Percentiles rank a stretch among this genome's conserved stretches.
Conservation (phyloP, 169 alveolate species). For the Cryptosporidium viatorum region DNA sequence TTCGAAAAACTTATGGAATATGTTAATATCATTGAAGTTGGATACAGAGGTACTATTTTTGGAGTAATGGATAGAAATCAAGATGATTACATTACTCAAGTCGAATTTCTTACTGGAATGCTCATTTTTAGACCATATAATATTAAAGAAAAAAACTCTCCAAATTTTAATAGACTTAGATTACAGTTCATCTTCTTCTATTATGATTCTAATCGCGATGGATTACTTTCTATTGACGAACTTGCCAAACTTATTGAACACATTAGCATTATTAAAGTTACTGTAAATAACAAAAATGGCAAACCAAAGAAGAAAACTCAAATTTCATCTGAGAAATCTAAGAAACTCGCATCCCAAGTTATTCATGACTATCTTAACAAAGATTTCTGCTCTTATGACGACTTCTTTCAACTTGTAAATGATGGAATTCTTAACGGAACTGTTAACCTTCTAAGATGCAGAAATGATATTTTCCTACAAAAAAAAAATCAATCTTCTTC, state of each 20-base stretch:
- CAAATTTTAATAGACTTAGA: conserved; percentile 26
- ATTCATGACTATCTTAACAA: conserved; percentile 40
- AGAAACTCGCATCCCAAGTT: conserved; percentile 23
- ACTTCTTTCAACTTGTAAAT: conserved; percentile 28
- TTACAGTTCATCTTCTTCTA: conserved; percentile 54
- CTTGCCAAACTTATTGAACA: conserved; percentile 60
- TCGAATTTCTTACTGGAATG: conserved; percentile 62
- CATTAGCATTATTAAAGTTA: conserved; percentile 58
- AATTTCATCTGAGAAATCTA: conserved; percentile 32
- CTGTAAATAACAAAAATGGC: conserved; percentile 6
- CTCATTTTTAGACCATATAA: conserved; percentile 54
- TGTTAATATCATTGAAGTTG: conserved; percentile 59
- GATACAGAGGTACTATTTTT: conserved; percentile 61
- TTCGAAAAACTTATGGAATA: conserved; percentile 53
- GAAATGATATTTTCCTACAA: conserved; percentile 51
- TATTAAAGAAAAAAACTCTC: conserved; percentile 7
- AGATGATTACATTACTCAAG: conserved; percentile 57
- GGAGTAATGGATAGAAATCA: conserved; percentile 53
- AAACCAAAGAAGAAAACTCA: conserved; percentile 29
- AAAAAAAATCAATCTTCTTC: background rate
- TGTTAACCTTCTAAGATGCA: conserved; percentile 42
- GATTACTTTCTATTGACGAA: conserved; percentile 35
- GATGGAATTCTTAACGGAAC: conserved; percentile 52
- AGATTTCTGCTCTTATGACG: conserved; percentile 43
- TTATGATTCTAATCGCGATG: conserved; percentile 60